Evolutionary conservation across 306 rosid genomes (phyloP).

Genomic region (Inga leiocalycina): DNA sequence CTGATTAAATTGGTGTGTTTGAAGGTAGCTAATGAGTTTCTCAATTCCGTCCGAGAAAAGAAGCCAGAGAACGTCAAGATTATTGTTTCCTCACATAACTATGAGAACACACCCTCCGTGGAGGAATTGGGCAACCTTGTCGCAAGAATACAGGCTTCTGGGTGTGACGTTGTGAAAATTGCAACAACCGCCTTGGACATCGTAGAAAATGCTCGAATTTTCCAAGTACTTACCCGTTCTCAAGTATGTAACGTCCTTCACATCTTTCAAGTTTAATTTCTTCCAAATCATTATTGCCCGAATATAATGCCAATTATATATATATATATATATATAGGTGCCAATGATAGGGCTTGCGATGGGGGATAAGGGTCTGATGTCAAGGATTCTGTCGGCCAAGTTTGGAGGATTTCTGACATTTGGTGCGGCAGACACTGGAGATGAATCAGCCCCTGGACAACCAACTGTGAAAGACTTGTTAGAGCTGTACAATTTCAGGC

Average conservation of each 20-base stretch:
- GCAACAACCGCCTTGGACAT: constrained; percentile 74
- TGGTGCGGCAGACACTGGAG: constrained; percentile 57
- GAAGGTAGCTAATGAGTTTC: constrained; percentile 64
- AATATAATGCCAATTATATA: background rate
- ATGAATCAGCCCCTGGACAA: constrained; percentile 63
- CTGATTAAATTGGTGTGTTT: background rate
- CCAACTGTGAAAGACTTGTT: constrained; percentile 59
- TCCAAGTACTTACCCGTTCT: constrained; percentile 61
- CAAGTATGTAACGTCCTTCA: constrained; percentile 45
- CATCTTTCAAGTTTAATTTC: background rate
- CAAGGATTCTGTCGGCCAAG: constrained; percentile 62
- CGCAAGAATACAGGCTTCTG: constrained; percentile 61
- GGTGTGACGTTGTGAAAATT: constrained; percentile 72
- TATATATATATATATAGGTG: constrained; percentile 38
- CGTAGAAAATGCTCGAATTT: constrained; percentile 54
- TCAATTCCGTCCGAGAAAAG: constrained; percentile 43
- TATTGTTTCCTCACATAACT: constrained; percentile 76
- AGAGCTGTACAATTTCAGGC: constrained; percentile 71
- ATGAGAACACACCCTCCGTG: constrained; percentile 52
- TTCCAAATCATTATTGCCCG: background rate
- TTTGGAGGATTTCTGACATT: constrained; percentile 72
- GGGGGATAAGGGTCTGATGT: constrained; percentile 73
- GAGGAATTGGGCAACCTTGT: constrained; percentile 66
- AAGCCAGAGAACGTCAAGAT: constrained; percentile 57
- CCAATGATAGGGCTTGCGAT: constrained; percentile 71